Evolutionary conservation across 768 basidiomycete species (phyloP).

Genomic region (Mycena chlorophos): DNA sequence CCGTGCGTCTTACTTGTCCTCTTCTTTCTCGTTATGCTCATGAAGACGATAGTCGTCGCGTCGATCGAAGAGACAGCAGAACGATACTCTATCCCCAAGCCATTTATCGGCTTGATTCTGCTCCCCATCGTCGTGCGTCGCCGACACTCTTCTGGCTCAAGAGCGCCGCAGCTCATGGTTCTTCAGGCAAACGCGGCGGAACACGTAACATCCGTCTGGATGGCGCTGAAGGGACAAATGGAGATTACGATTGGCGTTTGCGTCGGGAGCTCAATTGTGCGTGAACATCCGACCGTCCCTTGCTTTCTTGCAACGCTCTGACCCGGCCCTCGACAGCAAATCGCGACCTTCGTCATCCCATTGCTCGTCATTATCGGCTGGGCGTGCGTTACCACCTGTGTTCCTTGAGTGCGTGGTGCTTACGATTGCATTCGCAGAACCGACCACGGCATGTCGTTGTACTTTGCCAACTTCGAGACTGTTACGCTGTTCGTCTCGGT

Average conservation of each 20-base stretch:
- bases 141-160: background rate
- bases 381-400: slow-evolving; percentile 51
- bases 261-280: slow-evolving; percentile 78
- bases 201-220: slow-evolving; percentile 84
- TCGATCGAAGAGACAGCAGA: slow-evolving; percentile 90
- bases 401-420: slow-evolving; percentile 10
- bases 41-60: slow-evolving; percentile 66
- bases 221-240: slow-evolving; percentile 75
- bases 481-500: slow-evolving; percentile 85
- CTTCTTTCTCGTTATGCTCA: background rate
- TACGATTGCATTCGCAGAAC: slow-evolving; percentile 39
- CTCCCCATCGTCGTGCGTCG: slow-evolving; percentile 78
- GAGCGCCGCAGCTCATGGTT: background rate
- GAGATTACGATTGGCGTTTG: slow-evolving; percentile 75
- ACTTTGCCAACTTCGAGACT: slow-evolving; percentile 89
- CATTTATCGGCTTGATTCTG: slow-evolving; percentile 85
- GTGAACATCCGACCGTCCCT: slow-evolving; percentile 30
- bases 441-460: slow-evolving; percentile 72
- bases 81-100: slow-evolving; percentile 76
- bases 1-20: slow-evolving; percentile 44
- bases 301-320: background rate
- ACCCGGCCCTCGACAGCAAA: slow-evolving; percentile 50
- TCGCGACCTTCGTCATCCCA: slow-evolving; percentile 83
- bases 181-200: slow-evolving; percentile 78
- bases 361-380: slow-evolving; percentile 87